These are phyloP conservation scores for Helotiales sp. DNA, from an alignment of 2,329 filamentous ascomycete species.

Conservation along the genomic window DNA sequence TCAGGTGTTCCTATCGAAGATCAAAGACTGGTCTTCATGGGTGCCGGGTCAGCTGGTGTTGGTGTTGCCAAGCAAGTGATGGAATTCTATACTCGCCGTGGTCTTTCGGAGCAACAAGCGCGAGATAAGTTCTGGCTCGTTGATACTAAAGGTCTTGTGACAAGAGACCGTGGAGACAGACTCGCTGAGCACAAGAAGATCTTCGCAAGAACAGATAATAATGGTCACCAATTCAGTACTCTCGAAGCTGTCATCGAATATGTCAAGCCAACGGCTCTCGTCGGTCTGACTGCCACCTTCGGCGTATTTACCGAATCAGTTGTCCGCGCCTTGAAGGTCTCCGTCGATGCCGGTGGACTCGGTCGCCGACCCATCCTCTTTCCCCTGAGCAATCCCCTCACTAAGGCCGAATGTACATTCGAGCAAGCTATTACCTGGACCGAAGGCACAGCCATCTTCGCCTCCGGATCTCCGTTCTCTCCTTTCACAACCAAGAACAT, in stretches of 20 bases:
- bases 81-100: slow-evolving; percentile 93
- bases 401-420: slow-evolving; percentile 97
- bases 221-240: slow-evolving; percentile 72
- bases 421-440: slow-evolving; percentile 92
- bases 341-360: slow-evolving; percentile 64
- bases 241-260: slow-evolving; percentile 92
- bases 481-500: slow-evolving; percentile 68
- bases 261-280: slow-evolving; percentile 91
- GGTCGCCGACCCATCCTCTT: slow-evolving; percentile 90
- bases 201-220: slow-evolving; percentile 68
- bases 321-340: slow-evolving; percentile 70
- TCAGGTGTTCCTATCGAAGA: slow-evolving; percentile 86
- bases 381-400: slow-evolving; percentile 93
- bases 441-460: slow-evolving; percentile 89
- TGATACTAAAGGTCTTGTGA: slow-evolving; percentile 95
- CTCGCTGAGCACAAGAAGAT: slow-evolving; percentile 88
- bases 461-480: slow-evolving; percentile 91
- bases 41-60: slow-evolving; percentile 92
- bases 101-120: slow-evolving; percentile 85
- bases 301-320: slow-evolving; percentile 92
- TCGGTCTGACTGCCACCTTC: slow-evolving; percentile 92
- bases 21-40: slow-evolving; percentile 94
- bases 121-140: slow-evolving; percentile 95
- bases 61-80: slow-evolving; percentile 98
- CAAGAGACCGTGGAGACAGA: slow-evolving; percentile 88